Conservation (phyloP, 345 rosid genomes). For the Theobroma cacao region DNA sequence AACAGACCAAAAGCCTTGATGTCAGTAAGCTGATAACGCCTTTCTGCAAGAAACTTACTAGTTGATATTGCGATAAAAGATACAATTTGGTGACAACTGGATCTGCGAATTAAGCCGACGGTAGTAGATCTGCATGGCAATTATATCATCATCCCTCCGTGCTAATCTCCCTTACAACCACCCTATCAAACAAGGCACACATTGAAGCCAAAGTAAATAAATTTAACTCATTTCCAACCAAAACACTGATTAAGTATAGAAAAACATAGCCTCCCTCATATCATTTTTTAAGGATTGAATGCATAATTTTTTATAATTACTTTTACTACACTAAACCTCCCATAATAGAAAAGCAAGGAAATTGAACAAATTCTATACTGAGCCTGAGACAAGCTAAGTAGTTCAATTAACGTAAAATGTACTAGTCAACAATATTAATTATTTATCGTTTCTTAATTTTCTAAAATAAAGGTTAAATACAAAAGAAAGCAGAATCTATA, state of each 20-base stretch:
- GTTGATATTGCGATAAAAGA: constrained; percentile 18
- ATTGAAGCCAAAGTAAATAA: constrained; percentile 6
- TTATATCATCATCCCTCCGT: constrained; percentile 23
- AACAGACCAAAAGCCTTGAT: constrained; percentile 17
- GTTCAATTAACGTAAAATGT: background rate
- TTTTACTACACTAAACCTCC: background rate
- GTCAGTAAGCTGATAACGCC: constrained; percentile 34
- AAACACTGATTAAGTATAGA: background rate
- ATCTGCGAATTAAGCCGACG: constrained; percentile 19
- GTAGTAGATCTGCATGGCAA: constrained; percentile 34
- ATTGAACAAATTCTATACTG: background rate
- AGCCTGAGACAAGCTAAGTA: background rate
- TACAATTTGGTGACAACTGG: constrained; percentile 25
- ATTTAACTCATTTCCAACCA: background rate
- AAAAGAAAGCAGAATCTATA: background rate
- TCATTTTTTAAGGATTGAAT: background rate
- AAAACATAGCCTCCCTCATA: background rate
- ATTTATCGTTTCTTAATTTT: too few relatives aligned
- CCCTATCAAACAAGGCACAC: background rate
- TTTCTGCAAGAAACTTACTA: constrained; percentile 14
- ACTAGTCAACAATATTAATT: background rate
- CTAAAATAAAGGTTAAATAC: background rate
- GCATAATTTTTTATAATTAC: background rate
- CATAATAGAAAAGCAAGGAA: background rate
- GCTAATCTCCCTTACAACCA: constrained; percentile 11